phyloP scores from a whole-genome alignment of 257 asterid species.

The Jacaranda copaia region DNA sequence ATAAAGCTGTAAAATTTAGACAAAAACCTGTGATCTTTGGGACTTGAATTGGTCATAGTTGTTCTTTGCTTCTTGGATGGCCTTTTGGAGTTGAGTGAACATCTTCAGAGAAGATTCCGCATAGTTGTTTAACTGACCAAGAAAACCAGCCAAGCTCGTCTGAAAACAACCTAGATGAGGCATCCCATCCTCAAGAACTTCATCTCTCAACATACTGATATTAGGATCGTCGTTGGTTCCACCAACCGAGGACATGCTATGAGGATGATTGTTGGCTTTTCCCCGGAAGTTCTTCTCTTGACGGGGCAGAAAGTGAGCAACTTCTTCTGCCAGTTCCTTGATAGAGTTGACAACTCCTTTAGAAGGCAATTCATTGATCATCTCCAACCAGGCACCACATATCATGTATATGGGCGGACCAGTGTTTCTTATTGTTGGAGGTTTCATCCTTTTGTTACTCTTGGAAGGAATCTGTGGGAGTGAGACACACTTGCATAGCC shows the following conservation, averaged over 20 bases:
- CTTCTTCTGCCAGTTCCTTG: constrained; percentile 57
- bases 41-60: constrained; percentile 45
- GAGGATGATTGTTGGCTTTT: constrained; percentile 40
- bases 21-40: neutral
- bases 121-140: constrained; percentile 55
- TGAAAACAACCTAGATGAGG: constrained; percentile 39
- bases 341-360: constrained; percentile 56
- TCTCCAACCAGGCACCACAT: constrained; percentile 62
- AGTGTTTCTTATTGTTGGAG: constrained; percentile 47
- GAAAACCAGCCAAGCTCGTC: constrained; percentile 51
- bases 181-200: constrained; percentile 40
- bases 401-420: constrained; percentile 70
- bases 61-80: constrained; percentile 51
- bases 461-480: constrained; percentile 51
- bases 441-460: constrained; percentile 50
- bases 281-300: constrained; percentile 59
- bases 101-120: constrained; percentile 57
- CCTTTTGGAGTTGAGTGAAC: constrained; percentile 55
- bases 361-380: constrained; percentile 50
- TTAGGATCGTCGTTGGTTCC: constrained; percentile 22
- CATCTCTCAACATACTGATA: constrained; percentile 38
- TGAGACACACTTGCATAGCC: constrained; percentile 66
- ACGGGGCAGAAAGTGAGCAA: constrained; percentile 58
- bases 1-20: neutral
- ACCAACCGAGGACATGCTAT: neutral